Conservation (phyloP, 495 filamentous ascomycete species). For the Hypoxylon trugodes region DNA sequence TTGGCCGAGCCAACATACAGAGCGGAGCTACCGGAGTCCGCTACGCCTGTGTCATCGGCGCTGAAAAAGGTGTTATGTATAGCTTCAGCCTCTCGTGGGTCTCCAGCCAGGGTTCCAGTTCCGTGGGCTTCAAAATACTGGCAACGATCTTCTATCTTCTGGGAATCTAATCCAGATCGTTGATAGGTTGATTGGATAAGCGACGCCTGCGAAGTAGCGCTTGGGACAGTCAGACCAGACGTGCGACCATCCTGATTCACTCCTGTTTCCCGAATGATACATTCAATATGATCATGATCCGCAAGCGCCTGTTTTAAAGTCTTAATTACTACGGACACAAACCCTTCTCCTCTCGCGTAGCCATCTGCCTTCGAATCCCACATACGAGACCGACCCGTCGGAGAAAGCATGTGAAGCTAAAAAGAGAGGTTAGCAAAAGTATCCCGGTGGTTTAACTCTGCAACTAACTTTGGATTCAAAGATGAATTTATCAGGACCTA, state of each 20-base stretch:
- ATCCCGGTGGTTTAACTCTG: no score
- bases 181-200: slow-evolving; percentile 60
- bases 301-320: slow-evolving; percentile 53
- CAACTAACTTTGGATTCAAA: no score
- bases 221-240: slow-evolving; percentile 59
- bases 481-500: slow-evolving; percentile 49
- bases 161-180: slow-evolving; percentile 52
- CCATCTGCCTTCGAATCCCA: slow-evolving; percentile 66
- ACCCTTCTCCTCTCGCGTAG: slow-evolving; percentile 66
- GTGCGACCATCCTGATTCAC: background rate
- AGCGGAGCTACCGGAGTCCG: no score
- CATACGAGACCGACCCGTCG: slow-evolving; percentile 53
- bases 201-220: slow-evolving; percentile 56
- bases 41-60: no score
- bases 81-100: slow-evolving; percentile 41
- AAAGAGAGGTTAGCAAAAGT: no score
- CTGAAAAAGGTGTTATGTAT: background rate
- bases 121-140: slow-evolving; percentile 62
- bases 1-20: slow-evolving; percentile 51
- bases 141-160: slow-evolving; percentile 47
- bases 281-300: slow-evolving; percentile 60
- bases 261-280: slow-evolving; percentile 56
- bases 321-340: slow-evolving; percentile 63
- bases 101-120: slow-evolving; percentile 57
- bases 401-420: slow-evolving; percentile 42